Evolutionary conservation across 2,329 filamentous ascomycete species (phyloP).

Genomic region (Cordyceps pruinosa): DNA sequence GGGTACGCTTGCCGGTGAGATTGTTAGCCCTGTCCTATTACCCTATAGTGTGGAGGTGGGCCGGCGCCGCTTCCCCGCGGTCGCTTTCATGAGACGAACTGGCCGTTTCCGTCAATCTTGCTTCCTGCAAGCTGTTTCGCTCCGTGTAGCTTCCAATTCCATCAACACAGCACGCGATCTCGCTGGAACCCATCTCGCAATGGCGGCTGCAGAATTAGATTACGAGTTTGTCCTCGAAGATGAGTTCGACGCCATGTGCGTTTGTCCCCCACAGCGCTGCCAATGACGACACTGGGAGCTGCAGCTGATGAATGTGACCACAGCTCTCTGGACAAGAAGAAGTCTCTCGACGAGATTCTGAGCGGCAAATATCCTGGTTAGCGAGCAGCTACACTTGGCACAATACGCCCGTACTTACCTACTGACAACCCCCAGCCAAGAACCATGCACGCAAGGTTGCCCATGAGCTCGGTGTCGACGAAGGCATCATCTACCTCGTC

Average conservation of each 20-base stretch:
- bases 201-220: slow-evolving; percentile 22
- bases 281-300: neutral
- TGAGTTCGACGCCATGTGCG: slow-evolving; percentile 51
- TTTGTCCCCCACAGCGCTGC: slow-evolving; percentile 9
- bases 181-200: neutral
- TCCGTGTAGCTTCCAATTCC: neutral
- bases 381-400: neutral
- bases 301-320: slow-evolving; percentile 11
- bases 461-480: slow-evolving; percentile 39
- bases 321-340: slow-evolving; percentile 34
- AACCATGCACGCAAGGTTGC: slow-evolving; percentile 51
- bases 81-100: neutral
- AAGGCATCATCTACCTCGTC: slow-evolving; percentile 50
- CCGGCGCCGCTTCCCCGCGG: neutral
- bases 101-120: neutral
- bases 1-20: neutral
- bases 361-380: slow-evolving; percentile 23
- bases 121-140: neutral
- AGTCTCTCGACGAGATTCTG: slow-evolving; percentile 16
- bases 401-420: too few species aligned
- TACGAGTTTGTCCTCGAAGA: slow-evolving; percentile 40
- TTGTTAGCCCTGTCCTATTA: neutral
- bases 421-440: slow-evolving; percentile 37
- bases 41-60: neutral
- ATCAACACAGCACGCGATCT: neutral